Conservation (phyloP, 192 early-diverging fungal species). For the Anaeromyces robustus region DNA sequence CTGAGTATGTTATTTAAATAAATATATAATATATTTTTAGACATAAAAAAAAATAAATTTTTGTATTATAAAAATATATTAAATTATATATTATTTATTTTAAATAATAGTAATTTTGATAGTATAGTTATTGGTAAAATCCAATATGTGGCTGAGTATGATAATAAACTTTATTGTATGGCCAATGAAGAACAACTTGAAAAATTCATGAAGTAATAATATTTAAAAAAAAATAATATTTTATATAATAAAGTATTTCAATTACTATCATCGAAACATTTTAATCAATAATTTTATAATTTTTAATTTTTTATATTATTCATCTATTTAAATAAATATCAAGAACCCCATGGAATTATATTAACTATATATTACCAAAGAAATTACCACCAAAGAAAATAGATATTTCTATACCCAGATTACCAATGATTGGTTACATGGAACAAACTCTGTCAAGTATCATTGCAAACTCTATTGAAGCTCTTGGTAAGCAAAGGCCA, state of each 20-base stretch:
- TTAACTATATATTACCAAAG: conserved; percentile 18
- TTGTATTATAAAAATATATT: neutral
- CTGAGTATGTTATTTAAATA: conserved; percentile 12
- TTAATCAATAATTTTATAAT: no score
- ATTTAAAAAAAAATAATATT: no score
- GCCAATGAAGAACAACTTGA: conserved; percentile 8
- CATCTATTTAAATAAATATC: no score
- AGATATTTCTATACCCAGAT: conserved; percentile 12
- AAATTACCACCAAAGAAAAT: conserved; percentile 29
- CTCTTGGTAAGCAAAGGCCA: conserved; percentile 20
- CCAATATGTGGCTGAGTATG: conserved; percentile 26
- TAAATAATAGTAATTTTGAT: neutral
- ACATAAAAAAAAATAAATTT: no score
- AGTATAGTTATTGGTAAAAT: conserved; percentile 20
- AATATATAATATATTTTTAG: neutral
- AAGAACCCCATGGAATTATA: conserved; percentile 27
- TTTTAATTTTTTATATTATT: no score
- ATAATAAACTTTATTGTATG: conserved; percentile 23
- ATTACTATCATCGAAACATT: no score
- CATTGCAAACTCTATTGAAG: conserved; percentile 17
- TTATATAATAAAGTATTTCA: no score
- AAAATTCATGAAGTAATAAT: conserved; percentile 21
- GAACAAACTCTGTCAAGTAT: conserved; percentile 27
- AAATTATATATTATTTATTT: neutral
- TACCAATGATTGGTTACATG: conserved; percentile 35